A percentile compares a stretch with the other conserved stretches of the same genome.
Conservation (phyloP, 1,284 basidiomycete species). For the Grifola frondosa region DNA sequence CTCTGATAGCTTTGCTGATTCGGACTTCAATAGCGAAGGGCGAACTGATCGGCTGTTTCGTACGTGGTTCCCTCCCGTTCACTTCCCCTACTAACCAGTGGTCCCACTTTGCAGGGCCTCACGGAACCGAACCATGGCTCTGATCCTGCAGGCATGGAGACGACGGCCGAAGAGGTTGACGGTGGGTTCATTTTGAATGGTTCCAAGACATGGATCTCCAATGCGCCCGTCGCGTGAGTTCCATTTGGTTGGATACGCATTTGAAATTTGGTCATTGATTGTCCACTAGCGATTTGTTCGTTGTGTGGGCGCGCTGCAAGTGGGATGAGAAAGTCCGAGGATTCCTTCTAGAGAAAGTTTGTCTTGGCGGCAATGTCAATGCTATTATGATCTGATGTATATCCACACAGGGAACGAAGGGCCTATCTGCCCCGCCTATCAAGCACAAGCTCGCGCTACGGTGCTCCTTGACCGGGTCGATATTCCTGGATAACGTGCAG, state of each 20-base stretch:
- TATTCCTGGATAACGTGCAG: constrained; percentile 88
- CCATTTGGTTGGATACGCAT: too few relatives aligned
- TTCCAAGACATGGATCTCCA: constrained; percentile 97
- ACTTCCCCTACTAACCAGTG: not conserved
- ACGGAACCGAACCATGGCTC: constrained; percentile 98
- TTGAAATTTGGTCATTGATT: too few relatives aligned
- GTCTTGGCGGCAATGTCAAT: constrained; percentile 1
- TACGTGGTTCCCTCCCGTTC: constrained; percentile 39
- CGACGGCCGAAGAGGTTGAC: constrained; percentile 79
- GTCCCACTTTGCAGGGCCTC: constrained; percentile 57
- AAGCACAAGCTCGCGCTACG: constrained; percentile 93
- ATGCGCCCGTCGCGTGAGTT: constrained; percentile 81
- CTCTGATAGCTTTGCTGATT: constrained; percentile 6
- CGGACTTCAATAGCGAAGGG: constrained; percentile 61
- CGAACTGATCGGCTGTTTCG: constrained; percentile 91
- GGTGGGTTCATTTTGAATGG: constrained; percentile 88
- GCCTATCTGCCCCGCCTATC: constrained; percentile 86
- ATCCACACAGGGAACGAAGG: constrained; percentile 65
- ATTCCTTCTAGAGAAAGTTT: constrained; percentile 88
- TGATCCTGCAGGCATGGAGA: constrained; percentile 93
- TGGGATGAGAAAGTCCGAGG: constrained; percentile 93
- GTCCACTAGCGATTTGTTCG: constrained; percentile 38
- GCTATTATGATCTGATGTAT: not conserved
- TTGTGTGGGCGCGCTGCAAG: constrained; percentile 94
- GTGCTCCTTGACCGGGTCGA: constrained; percentile 88